These are phyloP conservation scores for Sesbania bispinosa DNA, from an alignment of 306 rosid genomes.

Conservation along the genomic window DNA sequence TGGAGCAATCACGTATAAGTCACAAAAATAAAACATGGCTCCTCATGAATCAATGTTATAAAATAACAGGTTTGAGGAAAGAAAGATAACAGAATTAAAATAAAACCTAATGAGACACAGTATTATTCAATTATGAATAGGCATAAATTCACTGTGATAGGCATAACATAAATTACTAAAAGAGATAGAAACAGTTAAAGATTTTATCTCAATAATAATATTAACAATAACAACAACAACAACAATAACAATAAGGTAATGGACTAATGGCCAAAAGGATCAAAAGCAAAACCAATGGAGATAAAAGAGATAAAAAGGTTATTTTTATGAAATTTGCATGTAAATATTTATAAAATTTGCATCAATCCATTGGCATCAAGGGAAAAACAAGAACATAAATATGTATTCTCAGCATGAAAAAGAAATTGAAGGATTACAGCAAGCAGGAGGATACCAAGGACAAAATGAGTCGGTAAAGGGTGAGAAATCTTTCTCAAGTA, in stretches of 20 bases:
- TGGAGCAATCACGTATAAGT: background rate
- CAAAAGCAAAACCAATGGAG: background rate
- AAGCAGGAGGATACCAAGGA: slow-evolving; percentile 59
- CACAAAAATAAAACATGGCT: background rate
- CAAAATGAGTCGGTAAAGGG: slow-evolving; percentile 84
- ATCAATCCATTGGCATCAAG: background rate
- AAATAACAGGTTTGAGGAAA: background rate
- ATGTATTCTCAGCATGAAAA: slow-evolving; percentile 2
- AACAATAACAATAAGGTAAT: background rate
- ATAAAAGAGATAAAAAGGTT: background rate
- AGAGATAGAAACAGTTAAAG: background rate
- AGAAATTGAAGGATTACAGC: slow-evolving; percentile 5
- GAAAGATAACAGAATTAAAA: background rate
- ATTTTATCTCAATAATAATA: background rate
- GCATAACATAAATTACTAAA: background rate
- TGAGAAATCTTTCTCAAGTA: slow-evolving; percentile 69
- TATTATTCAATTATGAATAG: background rate
- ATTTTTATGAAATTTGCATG: background rate
- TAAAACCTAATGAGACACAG: background rate
- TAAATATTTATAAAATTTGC: background rate
- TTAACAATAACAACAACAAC: background rate
- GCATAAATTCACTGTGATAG: background rate
- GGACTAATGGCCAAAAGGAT: background rate
- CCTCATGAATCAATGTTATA: background rate
- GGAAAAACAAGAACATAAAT: slow-evolving; percentile 10